Conservation (phyloP, 2,329 filamentous ascomycete species). For the Macroventuria anomochaeta region DNA sequence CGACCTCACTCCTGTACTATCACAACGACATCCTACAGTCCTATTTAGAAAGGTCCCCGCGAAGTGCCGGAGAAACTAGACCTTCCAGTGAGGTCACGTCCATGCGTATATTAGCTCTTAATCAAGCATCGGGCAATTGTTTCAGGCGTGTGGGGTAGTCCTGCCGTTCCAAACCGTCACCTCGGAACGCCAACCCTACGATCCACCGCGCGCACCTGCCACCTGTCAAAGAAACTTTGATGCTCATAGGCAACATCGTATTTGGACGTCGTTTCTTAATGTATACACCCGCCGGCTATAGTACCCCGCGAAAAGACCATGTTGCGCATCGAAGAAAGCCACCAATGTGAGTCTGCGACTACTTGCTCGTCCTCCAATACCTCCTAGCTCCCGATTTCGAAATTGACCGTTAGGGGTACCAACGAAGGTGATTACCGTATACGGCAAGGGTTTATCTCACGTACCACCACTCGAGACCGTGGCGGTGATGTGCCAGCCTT, state of each 20-base stretch:
- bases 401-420: not conserved
- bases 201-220: conserved; percentile 3
- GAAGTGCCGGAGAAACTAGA: conserved; percentile 20
- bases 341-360: conserved; percentile 21
- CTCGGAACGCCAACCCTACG: conserved; percentile 13
- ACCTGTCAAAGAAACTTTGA: conserved; percentile 10
- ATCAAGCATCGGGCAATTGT: conserved; percentile 32
- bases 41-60: not conserved
- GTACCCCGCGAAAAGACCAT: conserved; percentile 3
- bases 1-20: not conserved
- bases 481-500: conserved; percentile 1
- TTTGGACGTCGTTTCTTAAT: not conserved
- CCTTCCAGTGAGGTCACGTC: conserved; percentile 1
- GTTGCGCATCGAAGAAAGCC: conserved; percentile 10
- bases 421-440: not conserved
- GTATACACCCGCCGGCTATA: conserved; percentile 18
- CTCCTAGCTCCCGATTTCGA: conserved; percentile 1
- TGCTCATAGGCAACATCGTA: not conserved
- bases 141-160: conserved; percentile 23
- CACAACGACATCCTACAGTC: not conserved
- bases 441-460: conserved; percentile 8
- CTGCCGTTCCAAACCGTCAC: conserved; percentile 2
- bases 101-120: conserved; percentile 26
- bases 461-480: conserved; percentile 15
- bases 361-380: not conserved